phyloP scores from a whole-genome alignment of 768 basidiomycete species.

The Termitomyces sp. region DNA sequence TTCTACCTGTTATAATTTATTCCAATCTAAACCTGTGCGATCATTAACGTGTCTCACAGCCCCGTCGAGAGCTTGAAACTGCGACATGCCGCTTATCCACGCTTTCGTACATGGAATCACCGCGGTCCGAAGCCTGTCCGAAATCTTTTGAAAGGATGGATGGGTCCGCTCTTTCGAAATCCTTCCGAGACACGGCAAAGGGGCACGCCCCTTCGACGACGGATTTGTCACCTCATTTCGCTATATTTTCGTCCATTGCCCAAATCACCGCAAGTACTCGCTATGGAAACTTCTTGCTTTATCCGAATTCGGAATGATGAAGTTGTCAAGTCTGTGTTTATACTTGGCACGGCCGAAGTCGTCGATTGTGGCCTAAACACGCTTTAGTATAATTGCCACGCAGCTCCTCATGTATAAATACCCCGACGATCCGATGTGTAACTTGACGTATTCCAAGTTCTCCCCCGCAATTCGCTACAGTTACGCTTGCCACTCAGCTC shows the following conservation, averaged over 20 bases:
- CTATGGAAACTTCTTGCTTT: constrained; percentile 9
- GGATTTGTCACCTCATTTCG: background rate
- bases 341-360: constrained; percentile 4
- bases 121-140: constrained; percentile 16
- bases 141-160: constrained; percentile 8
- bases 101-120: constrained; percentile 17
- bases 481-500: constrained; percentile 2
- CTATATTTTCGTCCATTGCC: background rate
- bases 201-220: background rate
- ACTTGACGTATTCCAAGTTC: constrained; percentile 14
- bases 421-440: constrained; percentile 13
- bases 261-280: constrained; percentile 1
- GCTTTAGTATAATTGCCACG: constrained; percentile 10
- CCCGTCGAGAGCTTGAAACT: constrained; percentile 9
- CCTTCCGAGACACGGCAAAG: constrained; percentile 1
- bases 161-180: constrained; percentile 4
- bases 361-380: constrained; percentile 12
- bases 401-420: constrained; percentile 22
- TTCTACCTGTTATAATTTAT: constrained; percentile 1
- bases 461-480: constrained; percentile 12
- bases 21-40: background rate
- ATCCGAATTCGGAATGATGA: constrained; percentile 13
- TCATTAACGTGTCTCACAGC: constrained; percentile 16
- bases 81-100: constrained; percentile 8
- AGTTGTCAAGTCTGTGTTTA: constrained; percentile 9